These are phyloP conservation scores for Hyaloperonospora brassicae DNA, from an alignment of 352 stramenopile genomes.

Conservation along the genomic window DNA sequence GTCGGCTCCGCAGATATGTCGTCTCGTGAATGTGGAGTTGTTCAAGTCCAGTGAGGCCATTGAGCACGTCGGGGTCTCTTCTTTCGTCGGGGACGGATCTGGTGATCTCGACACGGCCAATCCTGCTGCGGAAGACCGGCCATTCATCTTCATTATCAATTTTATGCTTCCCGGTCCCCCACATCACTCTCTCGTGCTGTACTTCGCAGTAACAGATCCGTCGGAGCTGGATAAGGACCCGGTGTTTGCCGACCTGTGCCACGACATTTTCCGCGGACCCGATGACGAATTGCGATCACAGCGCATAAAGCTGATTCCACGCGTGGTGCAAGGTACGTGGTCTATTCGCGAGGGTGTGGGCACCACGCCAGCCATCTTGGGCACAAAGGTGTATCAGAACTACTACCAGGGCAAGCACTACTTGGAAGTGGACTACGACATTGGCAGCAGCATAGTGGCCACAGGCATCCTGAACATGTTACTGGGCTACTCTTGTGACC, in stretches of 20 bases:
- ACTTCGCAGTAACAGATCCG: conserved; percentile 66
- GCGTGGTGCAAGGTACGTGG: conserved; percentile 85
- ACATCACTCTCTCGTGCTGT: conserved; percentile 64
- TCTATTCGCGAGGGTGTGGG: conserved; percentile 81
- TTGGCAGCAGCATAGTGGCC: conserved; percentile 65
- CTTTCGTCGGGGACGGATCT: conserved; percentile 43
- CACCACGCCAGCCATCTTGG: conserved; percentile 85
- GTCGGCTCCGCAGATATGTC: conserved; percentile 48
- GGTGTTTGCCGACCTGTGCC: conserved; percentile 59
- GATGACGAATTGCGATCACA: conserved; percentile 67
- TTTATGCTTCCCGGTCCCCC: conserved; percentile 69
- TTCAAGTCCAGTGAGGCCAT: conserved; percentile 48
- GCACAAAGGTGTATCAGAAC: conserved; percentile 83
- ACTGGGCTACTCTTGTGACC: conserved; percentile 48
- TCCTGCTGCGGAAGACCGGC: conserved; percentile 20
- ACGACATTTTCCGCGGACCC: conserved; percentile 49
- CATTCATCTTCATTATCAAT: conserved; percentile 74
- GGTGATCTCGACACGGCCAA: conserved; percentile 10
- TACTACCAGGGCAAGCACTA: conserved; percentile 64
- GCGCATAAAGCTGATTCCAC: conserved; percentile 87
- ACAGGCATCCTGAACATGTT: conserved; percentile 64
- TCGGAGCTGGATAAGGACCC: conserved; percentile 54
- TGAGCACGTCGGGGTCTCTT: conserved; percentile 60
- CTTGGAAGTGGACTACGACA: conserved; percentile 75
- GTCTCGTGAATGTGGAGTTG: conserved; percentile 63